Conservation (phyloP, 1,284 basidiomycete species). For the Melampsora americana region DNA sequence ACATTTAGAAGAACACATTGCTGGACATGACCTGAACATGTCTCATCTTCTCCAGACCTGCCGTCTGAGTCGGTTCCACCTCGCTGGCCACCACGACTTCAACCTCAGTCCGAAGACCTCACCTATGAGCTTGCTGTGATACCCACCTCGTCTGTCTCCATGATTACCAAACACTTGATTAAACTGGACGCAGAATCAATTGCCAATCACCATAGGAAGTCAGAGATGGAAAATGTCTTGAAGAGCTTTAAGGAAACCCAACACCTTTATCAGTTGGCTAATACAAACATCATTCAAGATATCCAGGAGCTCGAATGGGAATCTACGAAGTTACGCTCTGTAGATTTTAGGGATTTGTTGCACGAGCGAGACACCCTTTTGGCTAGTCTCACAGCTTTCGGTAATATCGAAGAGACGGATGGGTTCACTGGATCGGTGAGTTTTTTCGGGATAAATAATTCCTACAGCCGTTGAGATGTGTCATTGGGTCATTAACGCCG, state of each 20-base stretch:
- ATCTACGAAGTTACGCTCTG: slow-evolving; percentile 74
- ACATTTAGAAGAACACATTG: slow-evolving; percentile 19
- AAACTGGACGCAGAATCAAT: slow-evolving; percentile 72
- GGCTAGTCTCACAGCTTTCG: slow-evolving; percentile 55
- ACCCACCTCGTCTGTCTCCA: slow-evolving; percentile 69
- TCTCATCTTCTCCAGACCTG: slow-evolving; percentile 58
- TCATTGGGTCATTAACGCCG: neutral
- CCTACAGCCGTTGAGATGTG: neutral
- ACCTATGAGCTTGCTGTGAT: slow-evolving; percentile 71
- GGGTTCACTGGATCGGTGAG: slow-evolving; percentile 30
- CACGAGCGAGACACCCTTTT: slow-evolving; percentile 62
- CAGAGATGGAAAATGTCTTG: slow-evolving; percentile 63
- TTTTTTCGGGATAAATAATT: neutral
- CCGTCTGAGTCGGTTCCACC: slow-evolving; percentile 55
- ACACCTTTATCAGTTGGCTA: slow-evolving; percentile 59
- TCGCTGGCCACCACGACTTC: slow-evolving; percentile 66
- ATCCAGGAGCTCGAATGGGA: slow-evolving; percentile 57
- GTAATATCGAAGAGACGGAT: slow-evolving; percentile 43
- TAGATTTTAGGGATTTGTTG: slow-evolving; percentile 88
- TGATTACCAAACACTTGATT: slow-evolving; percentile 62
- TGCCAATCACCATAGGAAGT: slow-evolving; percentile 65
- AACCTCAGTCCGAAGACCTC: slow-evolving; percentile 59
- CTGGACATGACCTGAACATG: slow-evolving; percentile 4
- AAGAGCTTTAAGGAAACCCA: slow-evolving; percentile 44
- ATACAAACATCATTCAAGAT: slow-evolving; percentile 12